These are phyloP conservation scores for Lichtheimia hyalospora DNA, from an alignment of 371 early-diverging fungal species.

Conservation along the genomic window DNA sequence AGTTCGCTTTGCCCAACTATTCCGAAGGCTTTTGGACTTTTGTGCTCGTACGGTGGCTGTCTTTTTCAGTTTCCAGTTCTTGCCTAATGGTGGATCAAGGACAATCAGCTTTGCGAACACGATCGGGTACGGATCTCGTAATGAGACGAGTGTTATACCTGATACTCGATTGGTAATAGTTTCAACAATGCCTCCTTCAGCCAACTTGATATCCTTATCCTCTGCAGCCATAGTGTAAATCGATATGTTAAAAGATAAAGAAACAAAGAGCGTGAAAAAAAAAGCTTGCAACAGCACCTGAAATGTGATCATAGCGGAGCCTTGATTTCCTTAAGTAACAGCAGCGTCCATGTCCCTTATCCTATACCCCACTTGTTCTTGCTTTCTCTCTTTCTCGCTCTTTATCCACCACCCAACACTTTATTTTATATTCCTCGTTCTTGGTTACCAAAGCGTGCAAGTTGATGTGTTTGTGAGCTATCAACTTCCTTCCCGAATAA, in stretches of 20 bases:
- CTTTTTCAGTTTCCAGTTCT: conserved; percentile 57
- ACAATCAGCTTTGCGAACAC: too few species aligned
- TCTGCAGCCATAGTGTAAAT: conserved; percentile 15
- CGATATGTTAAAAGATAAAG: neutral
- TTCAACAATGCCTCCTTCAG: conserved; percentile 46
- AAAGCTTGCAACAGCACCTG: neutral
- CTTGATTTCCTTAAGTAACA: neutral
- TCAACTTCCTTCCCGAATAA: too few species aligned
- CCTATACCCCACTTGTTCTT: too few species aligned
- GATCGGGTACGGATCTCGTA: neutral
- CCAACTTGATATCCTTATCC: conserved; percentile 28
- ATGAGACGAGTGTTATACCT: conserved; percentile 18
- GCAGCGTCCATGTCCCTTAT: too few species aligned
- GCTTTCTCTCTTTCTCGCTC: too few species aligned
- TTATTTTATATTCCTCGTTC: too few species aligned
- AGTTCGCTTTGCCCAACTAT: conserved; percentile 52
- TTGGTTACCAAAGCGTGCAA: too few species aligned
- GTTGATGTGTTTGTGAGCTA: too few species aligned
- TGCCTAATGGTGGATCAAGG: conserved; percentile 24
- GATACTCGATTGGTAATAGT: conserved; percentile 46
- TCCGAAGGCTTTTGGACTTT: conserved; percentile 53
- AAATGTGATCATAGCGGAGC: conserved; percentile 4
- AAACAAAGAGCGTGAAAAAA: conserved; percentile 7
- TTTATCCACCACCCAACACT: too few species aligned
- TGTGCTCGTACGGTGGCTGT: conserved; percentile 55